Base-by-base conservation (phyloP, 108 stramenopile genomes). In the Skeletonema grethae region DNA sequence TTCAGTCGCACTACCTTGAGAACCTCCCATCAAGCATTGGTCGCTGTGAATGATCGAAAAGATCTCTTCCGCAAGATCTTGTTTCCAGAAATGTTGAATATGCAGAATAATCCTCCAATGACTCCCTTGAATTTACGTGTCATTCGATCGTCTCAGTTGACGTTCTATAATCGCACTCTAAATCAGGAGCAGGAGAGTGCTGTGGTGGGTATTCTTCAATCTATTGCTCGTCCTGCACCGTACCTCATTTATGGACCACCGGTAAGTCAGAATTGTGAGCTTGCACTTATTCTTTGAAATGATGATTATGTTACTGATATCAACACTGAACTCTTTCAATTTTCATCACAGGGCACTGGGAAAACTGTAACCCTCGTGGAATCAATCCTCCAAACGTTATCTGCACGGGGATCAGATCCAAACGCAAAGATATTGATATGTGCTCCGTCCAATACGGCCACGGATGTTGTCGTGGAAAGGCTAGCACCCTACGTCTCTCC, bases 241-340 rank as follows among this genome's bases (percentile, higher is more conserved):
- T 87, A 87, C 55, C 48, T 88, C 9, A 81, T 91, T 32, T 91
- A 75, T 72, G 86, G 88, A 6, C 88, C 90, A 15, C 90, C 88
- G 43, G 88, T 65, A 46, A 65, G 63, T 43, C 0, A 11, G 9
- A 38, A 38, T 38, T 9, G 36, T 6, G 34, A 5, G n/a, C n/a
- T 5, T 34, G 34, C 5, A 34, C 6, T 34, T 34, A 38, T 11
- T 11, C 10, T 11, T n/a, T n/a, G n/a, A n/a, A n/a, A n/a, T n/a
- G n/a, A n/a, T n/a, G n/a, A n/a, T n/a, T n/a, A n/a, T n/a, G n/a
- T n/a, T n/a, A n/a, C n/a, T n/a, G n/a, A n/a, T n/a, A n/a, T n/a
- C n/a, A n/a, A 38, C 16, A 35, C n/a, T 22, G 0, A 6, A 15
- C 67, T 7, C 38, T 12, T 61, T 62, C 30, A 13, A 24, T 30